These are phyloP conservation scores for Pyricularia pennisetigena DNA, from an alignment of 2,329 filamentous ascomycete genomes.

Conservation along the genomic window DNA sequence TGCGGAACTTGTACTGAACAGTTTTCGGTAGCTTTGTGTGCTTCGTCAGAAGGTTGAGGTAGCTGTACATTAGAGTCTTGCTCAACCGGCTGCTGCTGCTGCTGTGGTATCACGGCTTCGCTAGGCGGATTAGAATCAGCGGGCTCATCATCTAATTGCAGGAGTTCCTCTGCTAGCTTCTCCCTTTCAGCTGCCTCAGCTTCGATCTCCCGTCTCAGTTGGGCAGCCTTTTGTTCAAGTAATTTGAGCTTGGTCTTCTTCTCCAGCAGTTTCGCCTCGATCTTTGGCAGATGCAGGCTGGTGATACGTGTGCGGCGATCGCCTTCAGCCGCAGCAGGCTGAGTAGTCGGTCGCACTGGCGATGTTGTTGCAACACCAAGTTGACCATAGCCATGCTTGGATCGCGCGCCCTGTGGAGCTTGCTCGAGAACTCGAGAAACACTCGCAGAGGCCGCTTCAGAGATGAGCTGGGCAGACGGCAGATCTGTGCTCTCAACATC, in stretches of 20 bases:
- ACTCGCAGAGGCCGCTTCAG: conserved; percentile 14
- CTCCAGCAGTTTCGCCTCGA: conserved; percentile 28
- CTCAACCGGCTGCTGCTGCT: background rate
- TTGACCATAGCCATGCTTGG: background rate
- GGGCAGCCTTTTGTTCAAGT: conserved; percentile 34
- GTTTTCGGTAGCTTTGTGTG: background rate
- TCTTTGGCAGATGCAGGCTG: conserved; percentile 26
- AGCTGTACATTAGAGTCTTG: background rate
- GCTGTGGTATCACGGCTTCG: background rate
- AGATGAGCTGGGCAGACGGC: conserved; percentile 14
- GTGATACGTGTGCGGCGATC: conserved; percentile 22
- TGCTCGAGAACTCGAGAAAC: conserved; percentile 16
- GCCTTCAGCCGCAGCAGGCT: conserved; percentile 6
- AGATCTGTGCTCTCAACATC: conserved; percentile 11
- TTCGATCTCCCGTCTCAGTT: conserved; percentile 37
- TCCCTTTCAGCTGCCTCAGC: conserved; percentile 21
- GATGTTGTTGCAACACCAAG: background rate
- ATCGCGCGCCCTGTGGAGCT: conserved; percentile 3
- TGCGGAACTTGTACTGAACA: background rate
- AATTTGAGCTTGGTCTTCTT: conserved; percentile 37
- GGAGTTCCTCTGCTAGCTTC: conserved; percentile 20
- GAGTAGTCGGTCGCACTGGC: background rate
- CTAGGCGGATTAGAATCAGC: background rate
- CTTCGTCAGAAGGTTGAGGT: background rate
- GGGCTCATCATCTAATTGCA: conserved; percentile 17